Conservation (phyloP, 140 eudicot species). For the Erigeron philadelphicus region DNA sequence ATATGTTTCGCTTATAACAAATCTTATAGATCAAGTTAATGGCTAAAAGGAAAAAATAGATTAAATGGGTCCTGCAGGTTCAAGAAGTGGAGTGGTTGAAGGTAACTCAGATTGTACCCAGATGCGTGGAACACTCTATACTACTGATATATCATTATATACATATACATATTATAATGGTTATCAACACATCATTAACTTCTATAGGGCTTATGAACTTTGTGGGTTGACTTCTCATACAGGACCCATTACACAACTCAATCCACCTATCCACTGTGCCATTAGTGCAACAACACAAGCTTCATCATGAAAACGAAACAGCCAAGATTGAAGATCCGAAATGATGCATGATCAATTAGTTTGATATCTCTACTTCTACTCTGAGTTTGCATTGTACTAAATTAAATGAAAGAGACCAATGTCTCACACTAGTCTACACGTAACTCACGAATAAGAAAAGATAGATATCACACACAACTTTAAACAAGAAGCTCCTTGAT, state of each 20-base stretch:
- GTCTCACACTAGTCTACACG: conserved; percentile 24
- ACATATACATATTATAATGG: too few relatives aligned
- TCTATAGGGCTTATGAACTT: too few relatives aligned
- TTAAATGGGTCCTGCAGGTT: too few relatives aligned
- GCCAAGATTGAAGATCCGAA: background rate
- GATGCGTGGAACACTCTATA: too few relatives aligned
- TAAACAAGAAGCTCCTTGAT: conserved; percentile 29
- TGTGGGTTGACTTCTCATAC: too few relatives aligned
- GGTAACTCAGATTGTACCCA: too few relatives aligned
- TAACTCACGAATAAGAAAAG: conserved; percentile 20
- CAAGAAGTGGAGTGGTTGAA: too few relatives aligned
- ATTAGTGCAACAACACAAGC: background rate
- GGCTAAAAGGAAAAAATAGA: too few relatives aligned
- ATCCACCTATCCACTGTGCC: background rate
- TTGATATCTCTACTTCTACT: conserved; percentile 14
- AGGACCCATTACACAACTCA: background rate
- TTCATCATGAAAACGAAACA: background rate
- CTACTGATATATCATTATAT: too few relatives aligned
- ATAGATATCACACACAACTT: conserved; percentile 26
- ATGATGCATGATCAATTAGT: background rate
- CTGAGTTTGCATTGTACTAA: conserved; percentile 6
- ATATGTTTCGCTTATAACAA: too few relatives aligned
- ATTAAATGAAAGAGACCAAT: conserved; percentile 5
- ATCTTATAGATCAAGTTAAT: too few relatives aligned
- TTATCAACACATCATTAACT: too few relatives aligned